Evolutionary conservation across 148 eudicot genomes (phyloP), one percentile per base, ranked within the genome.

Genomic region (Chenopodium berlandieri): DNA sequence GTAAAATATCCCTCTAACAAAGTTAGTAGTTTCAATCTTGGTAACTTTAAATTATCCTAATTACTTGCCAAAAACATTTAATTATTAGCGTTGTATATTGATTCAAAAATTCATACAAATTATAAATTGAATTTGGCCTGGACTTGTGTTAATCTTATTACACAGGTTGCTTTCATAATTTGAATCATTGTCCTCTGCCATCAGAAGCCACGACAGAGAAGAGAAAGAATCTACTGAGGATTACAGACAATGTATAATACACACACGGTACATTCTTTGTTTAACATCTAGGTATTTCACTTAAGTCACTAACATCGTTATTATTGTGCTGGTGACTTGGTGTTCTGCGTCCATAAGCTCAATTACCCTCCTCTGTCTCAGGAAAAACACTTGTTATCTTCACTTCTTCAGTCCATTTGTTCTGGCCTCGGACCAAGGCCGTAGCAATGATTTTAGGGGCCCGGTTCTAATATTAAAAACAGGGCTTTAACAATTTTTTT

Each of bases 331-430:
- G n/a, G n/a, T n/a, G n/a, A n/a, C n/a, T 8, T 83, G 82, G 44
- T 81, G 37, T 66, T 95, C 97, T 34, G 93, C 97, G 64, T 93
- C 97, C 84, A 93, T 92, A 22, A 94, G 98, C 79, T 92, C 94
- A 77, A 95, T 93, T 75, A 95, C 94, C 97, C 85, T 95, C 98
- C 84, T 92, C 98, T 0, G 97, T 92, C 60, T 91, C 91, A 65
- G 98, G 97, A 76, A 92, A 89, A 76, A 95, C 97, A 68, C 88
- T 91, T 44, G 92, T 92, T 70, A 95, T n/a, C n/a, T n/a, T n/a
- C n/a, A n/a, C n/a, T n/a, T 90, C 82, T 85, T 91, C 66, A 82
- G 78, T 44, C 93, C 91, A 23, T 87, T 85, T 81, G 67, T 85
- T 56, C 84, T 82, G 54, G n/a, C n/a, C n/a, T n/a, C n/a, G n/a